Evolutionary conservation across 78 protist species (phyloP).

Genomic region (Dictyostelium intermedium): DNA sequence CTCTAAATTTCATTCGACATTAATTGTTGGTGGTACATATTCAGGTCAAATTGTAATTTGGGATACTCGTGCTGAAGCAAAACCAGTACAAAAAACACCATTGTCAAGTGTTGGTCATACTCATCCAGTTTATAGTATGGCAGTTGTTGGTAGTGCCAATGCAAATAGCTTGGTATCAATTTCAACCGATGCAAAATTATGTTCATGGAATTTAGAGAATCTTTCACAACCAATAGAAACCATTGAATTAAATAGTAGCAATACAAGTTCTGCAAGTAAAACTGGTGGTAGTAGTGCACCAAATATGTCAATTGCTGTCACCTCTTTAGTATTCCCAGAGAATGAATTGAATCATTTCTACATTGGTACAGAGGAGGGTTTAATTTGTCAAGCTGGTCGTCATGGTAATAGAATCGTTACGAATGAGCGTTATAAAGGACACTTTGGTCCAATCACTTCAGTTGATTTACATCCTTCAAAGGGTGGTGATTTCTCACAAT

Average conservation of each 20-base stretch:
- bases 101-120: conserved; percentile 88
- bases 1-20: conserved; percentile 75
- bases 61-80: conserved; percentile 89
- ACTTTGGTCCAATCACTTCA: conserved; percentile 86
- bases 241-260: conserved; percentile 1
- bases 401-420: conserved; percentile 74
- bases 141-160: conserved; percentile 87
- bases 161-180: conserved; percentile 87
- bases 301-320: conserved; percentile 14
- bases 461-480: conserved; percentile 84
- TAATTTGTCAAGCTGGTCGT: conserved; percentile 48
- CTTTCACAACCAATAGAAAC: conserved; percentile 83
- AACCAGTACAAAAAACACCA: conserved; percentile 89
- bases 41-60: conserved; percentile 90
- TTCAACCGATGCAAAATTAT: conserved; percentile 88
- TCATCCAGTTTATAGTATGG: conserved; percentile 87
- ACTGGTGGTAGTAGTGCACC: not conserved
- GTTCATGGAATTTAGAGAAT: conserved; percentile 90
- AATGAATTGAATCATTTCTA: conserved; percentile 77
- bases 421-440: conserved; percentile 68
- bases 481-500: conserved; percentile 73
- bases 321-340: conserved; percentile 76
- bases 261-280: not conserved
- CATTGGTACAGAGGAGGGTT: conserved; percentile 90
- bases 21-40: conserved; percentile 87